Conservation (phyloP, 768 basidiomycete species). For the Tylopilus cervinicoccineus region DNA sequence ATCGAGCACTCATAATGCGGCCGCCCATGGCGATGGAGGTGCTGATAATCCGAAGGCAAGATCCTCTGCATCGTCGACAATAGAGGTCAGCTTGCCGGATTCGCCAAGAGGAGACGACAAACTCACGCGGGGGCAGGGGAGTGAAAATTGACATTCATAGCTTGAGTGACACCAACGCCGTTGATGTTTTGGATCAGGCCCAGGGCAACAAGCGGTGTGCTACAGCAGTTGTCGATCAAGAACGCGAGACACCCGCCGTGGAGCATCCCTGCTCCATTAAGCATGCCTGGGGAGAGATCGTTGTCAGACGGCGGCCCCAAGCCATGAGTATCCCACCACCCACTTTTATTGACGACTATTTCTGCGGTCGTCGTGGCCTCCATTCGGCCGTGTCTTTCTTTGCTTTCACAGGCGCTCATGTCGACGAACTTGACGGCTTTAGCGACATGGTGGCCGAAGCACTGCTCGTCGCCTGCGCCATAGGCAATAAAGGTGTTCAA, state of each 20-base stretch:
- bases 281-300: slow-evolving; percentile 43
- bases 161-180: slow-evolving; percentile 73
- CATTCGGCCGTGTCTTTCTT: slow-evolving; percentile 46
- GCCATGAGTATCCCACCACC: slow-evolving; percentile 14
- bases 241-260: slow-evolving; percentile 76
- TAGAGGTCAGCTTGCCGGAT: slow-evolving; percentile 5
- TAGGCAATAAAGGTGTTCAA: slow-evolving; percentile 66
- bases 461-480: slow-evolving; percentile 62
- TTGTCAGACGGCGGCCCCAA: not conserved
- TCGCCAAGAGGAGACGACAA: not conserved
- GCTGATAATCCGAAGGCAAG: slow-evolving; percentile 54
- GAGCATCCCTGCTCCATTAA: slow-evolving; percentile 72
- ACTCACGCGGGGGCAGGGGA: slow-evolving; percentile 62
- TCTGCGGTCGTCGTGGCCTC: slow-evolving; percentile 64
- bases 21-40: slow-evolving; percentile 66
- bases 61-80: slow-evolving; percentile 49
- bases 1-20: slow-evolving; percentile 65
- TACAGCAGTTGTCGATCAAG: slow-evolving; percentile 70
- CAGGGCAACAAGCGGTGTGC: slow-evolving; percentile 64
- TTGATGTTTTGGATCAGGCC: slow-evolving; percentile 58
- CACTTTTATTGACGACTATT: slow-evolving; percentile 58
- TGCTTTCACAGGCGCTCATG: slow-evolving; percentile 46
- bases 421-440: slow-evolving; percentile 58
- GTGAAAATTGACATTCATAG: slow-evolving; percentile 66
- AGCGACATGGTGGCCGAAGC: slow-evolving; percentile 61